phyloP scores from a whole-genome alignment of 2,329 filamentous ascomycete genomes.

The Alternaria arborescens region DNA sequence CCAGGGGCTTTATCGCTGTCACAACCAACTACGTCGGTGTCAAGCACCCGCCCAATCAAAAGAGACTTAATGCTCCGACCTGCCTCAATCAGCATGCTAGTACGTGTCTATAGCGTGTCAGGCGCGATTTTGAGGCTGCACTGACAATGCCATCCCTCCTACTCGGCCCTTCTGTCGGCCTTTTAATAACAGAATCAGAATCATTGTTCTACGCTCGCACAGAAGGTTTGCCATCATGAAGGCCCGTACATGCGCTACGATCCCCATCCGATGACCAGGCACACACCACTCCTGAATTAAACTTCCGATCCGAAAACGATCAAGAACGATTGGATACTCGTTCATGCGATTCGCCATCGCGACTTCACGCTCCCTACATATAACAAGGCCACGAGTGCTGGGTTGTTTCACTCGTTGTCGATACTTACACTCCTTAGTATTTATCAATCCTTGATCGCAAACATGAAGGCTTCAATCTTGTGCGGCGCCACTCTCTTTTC shows the following conservation, averaged over 20 bases:
- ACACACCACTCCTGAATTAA: not conserved
- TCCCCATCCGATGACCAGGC: not conserved
- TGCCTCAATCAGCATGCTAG: not conserved
- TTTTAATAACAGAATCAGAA: not conserved
- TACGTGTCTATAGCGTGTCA: not conserved
- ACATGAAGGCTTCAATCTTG: not conserved
- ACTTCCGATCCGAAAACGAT: not conserved
- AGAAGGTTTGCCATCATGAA: not conserved
- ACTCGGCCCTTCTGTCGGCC: conserved; percentile 3
- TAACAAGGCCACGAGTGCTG: not conserved
- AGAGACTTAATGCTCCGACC: not conserved
- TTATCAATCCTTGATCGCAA: not conserved
- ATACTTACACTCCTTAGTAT: not conserved
- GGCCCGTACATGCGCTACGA: not conserved
- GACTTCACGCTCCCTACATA: not conserved
- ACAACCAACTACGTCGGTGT: not conserved
- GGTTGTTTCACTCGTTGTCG: not conserved
- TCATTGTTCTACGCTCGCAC: conserved; percentile 4
- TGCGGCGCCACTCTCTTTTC: not conserved
- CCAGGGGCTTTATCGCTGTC: not conserved
- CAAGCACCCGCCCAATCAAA: not conserved
- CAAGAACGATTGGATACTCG: not conserved
- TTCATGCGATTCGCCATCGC: not conserved
- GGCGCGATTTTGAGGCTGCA: not conserved
- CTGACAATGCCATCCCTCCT: not conserved